Base-by-base conservation (phyloP, 1,139 yeast species). In the Lodderomyces elongisporus region DNA sequence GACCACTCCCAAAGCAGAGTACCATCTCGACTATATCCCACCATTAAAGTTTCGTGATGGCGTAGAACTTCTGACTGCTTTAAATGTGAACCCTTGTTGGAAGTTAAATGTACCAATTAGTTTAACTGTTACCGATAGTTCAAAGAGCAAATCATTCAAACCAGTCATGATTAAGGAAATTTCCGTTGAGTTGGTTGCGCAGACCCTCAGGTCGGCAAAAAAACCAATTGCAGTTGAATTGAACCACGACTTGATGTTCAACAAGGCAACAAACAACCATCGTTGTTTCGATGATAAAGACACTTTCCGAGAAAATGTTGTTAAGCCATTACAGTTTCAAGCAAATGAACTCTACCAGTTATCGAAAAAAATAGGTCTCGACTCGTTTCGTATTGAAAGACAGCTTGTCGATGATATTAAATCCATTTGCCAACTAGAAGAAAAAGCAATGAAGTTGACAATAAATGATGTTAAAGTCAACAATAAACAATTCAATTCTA, bases 141-240 rank as follows among this genome's bases (percentile, higher is more conserved):
- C 38, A 3, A 27, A 31, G 8, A 12, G 27, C 12, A 28, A 27
- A 20, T 18, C 30, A 3, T 31, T 22, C 3, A 28, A 35, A 18
- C 40, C 21, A 10, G 70, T 71, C 2, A 57, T 55, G 23, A 46
- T 67, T 30, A 62, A 60, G 40, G 26, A 42, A 0, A 37, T 65
- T 3, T 30, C 37, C 4, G 54, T 57, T 2, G 71, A 66, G 32
- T 49, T 67, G 30, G 56, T 56, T 9, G 66, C 54, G 2, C 42
- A 58, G 10, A 60, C 70, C 1, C 41, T 66, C 10, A 46, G 56
- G 27, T 59, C 71, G 2, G 50, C 52, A 6, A 52, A 55, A 29
- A 41, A 47, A 20, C 52, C 56, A 9, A 57, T 67, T 14, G 74
- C 74, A 1, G 41, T 67, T 14, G 73, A 67, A 38, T 51, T 68